Conservation (phyloP, 108 stramenopile genomes). For the Cyclotella kingstonii region DNA sequence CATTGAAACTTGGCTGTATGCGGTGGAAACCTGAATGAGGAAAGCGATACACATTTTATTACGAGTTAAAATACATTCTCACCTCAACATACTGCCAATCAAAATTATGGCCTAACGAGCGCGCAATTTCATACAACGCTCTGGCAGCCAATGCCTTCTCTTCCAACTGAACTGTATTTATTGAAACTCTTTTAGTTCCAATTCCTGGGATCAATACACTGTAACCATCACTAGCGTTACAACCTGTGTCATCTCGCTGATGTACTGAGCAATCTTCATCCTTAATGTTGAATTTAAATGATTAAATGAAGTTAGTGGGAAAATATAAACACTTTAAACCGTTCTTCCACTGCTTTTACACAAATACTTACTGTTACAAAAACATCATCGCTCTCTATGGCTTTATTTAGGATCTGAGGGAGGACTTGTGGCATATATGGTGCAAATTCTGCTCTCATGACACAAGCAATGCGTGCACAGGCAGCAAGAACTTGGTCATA, state of each 20-base stretch:
- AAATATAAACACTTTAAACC: no score
- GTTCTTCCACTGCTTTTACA: no score
- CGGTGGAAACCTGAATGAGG: no score
- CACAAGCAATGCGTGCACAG: slow-evolving; percentile 79
- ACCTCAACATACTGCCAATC: slow-evolving; percentile 51
- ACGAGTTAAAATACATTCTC: background rate
- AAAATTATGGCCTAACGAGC: slow-evolving; percentile 61
- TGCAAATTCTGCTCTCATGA: slow-evolving; percentile 62
- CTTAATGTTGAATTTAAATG: no score
- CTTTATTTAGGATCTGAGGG: slow-evolving; percentile 63
- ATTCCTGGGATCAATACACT: slow-evolving; percentile 74
- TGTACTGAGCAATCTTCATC: slow-evolving; percentile 31
- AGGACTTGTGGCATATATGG: slow-evolving; percentile 60
- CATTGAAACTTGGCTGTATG: slow-evolving; percentile 33
- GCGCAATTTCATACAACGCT: slow-evolving; percentile 74
- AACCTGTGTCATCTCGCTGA: slow-evolving; percentile 26
- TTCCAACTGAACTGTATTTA: slow-evolving; percentile 75
- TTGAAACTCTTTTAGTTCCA: slow-evolving; percentile 69
- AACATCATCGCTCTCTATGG: slow-evolving; percentile 54
- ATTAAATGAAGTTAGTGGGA: no score
- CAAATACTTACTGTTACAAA: slow-evolving; percentile 42
- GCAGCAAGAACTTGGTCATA: slow-evolving; percentile 69
- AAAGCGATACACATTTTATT: background rate
- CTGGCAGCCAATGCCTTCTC: slow-evolving; percentile 69
- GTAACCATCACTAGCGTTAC: slow-evolving; percentile 58